Evolutionary conservation across 345 rosid genomes (phyloP).

Genomic region (Salix suchowensis): DNA sequence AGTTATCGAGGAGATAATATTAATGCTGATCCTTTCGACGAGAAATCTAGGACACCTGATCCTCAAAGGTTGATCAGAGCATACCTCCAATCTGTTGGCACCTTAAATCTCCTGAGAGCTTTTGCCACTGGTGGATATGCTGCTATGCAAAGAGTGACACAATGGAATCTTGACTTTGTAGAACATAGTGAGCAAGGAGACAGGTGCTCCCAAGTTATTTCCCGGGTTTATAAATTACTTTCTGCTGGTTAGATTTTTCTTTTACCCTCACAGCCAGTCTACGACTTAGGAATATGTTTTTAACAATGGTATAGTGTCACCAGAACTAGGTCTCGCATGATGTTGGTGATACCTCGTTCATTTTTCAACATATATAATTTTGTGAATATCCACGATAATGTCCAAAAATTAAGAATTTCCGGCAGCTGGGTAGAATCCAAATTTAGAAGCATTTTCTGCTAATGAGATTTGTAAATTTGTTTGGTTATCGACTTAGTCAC

Average conservation of each 20-base stretch:
- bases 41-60: slow-evolving; percentile 59
- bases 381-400: no score
- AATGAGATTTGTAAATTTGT: background rate
- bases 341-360: background rate
- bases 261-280: background rate
- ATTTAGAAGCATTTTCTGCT: background rate
- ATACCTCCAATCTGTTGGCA: slow-evolving; percentile 54
- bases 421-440: background rate
- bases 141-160: slow-evolving; percentile 65
- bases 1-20: slow-evolving; percentile 66
- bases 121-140: slow-evolving; percentile 71
- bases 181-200: slow-evolving; percentile 66
- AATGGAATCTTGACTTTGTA: slow-evolving; percentile 67
- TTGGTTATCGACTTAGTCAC: background rate
- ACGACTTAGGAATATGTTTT: background rate
- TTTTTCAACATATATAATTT: background rate
- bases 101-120: slow-evolving; percentile 61
- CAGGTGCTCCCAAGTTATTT: slow-evolving; percentile 19
- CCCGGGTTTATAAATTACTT: background rate
- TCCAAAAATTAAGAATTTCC: background rate
- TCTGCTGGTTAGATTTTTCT: background rate
- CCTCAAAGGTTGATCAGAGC: slow-evolving; percentile 63
- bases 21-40: slow-evolving; percentile 62
- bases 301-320: background rate
- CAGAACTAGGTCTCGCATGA: background rate